These are phyloP conservation scores for Boletus edulis DNA, from an alignment of 768 basidiomycete species.

Conservation along the genomic window DNA sequence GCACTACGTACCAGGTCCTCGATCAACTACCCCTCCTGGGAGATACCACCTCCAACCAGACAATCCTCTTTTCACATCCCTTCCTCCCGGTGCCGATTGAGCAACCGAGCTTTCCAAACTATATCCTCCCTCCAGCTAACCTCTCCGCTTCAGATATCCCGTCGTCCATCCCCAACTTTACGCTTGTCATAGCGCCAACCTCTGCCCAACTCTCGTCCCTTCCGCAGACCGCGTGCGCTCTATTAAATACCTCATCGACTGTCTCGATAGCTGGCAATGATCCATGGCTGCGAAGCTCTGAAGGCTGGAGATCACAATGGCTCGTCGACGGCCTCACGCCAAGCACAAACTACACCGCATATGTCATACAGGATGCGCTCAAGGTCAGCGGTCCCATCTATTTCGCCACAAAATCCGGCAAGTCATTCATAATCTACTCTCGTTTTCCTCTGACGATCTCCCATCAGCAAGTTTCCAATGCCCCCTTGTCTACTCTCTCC, in stretches of 20 bases:
- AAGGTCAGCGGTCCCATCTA: constrained; percentile 67
- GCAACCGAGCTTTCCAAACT: constrained; percentile 67
- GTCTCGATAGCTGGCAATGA: constrained; percentile 43
- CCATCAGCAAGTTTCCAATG: constrained; percentile 60
- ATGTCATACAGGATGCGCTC: constrained; percentile 52
- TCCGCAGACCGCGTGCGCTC: constrained; percentile 58
- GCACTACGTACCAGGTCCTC: constrained; percentile 46
- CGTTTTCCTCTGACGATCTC: not conserved
- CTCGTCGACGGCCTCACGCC: constrained; percentile 56
- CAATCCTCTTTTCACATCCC: constrained; percentile 65
- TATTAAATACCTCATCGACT: constrained; percentile 39
- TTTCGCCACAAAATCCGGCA: constrained; percentile 75
- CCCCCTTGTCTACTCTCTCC: constrained; percentile 64
- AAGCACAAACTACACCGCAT: constrained; percentile 78
- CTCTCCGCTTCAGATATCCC: constrained; percentile 42
- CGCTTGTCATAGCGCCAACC: constrained; percentile 56
- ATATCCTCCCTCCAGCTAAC: constrained; percentile 64
- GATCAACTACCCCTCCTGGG: constrained; percentile 55
- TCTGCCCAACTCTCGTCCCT: constrained; percentile 39
- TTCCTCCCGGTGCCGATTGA: constrained; percentile 34
- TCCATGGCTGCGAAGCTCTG: constrained; percentile 53
- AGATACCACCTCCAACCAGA: constrained; percentile 73
- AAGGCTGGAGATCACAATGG: constrained; percentile 72
- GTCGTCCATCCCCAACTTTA: constrained; percentile 45
- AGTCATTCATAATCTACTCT: constrained; percentile 14